These are phyloP conservation scores for Ophiocordyceps polyrhachis-furcata DNA, from an alignment of 2,329 filamentous ascomycete species.

Conservation along the genomic window DNA sequence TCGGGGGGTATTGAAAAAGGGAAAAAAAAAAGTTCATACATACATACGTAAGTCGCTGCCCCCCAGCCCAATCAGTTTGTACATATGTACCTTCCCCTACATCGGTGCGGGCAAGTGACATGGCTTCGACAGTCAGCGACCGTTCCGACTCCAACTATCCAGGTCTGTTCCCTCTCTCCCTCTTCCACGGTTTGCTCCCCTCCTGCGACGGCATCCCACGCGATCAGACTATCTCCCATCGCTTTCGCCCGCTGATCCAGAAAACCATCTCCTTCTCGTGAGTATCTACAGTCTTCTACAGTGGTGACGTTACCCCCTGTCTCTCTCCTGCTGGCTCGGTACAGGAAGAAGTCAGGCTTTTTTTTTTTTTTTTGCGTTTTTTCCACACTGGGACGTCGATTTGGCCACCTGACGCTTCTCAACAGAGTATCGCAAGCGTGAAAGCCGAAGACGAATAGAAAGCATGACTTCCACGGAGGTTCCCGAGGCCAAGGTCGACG, in stretches of 20 bases:
- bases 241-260: background rate
- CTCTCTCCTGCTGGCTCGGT: too few relatives aligned
- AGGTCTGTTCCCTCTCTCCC: background rate
- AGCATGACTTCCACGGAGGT: slow-evolving; percentile 31
- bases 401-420: too few relatives aligned
- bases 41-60: too few relatives aligned
- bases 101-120: background rate
- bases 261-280: too few relatives aligned
- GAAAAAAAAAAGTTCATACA: too few relatives aligned
- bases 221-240: background rate
- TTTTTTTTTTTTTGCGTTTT: background rate
- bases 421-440: too few relatives aligned
- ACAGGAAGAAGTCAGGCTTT: background rate
- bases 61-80: background rate
- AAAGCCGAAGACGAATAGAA: background rate
- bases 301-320: too few relatives aligned
- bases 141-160: background rate
- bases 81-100: background rate
- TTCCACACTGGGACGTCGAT: too few relatives aligned
- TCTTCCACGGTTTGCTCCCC: background rate
- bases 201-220: background rate
- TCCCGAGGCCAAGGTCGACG: slow-evolving; percentile 35
- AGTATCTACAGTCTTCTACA: too few relatives aligned
- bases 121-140: background rate
- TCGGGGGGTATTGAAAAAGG: background rate